These are phyloP conservation scores for Aphelidium insulamus DNA, from an alignment of 371 early-diverging fungal species.

Conservation along the genomic window DNA sequence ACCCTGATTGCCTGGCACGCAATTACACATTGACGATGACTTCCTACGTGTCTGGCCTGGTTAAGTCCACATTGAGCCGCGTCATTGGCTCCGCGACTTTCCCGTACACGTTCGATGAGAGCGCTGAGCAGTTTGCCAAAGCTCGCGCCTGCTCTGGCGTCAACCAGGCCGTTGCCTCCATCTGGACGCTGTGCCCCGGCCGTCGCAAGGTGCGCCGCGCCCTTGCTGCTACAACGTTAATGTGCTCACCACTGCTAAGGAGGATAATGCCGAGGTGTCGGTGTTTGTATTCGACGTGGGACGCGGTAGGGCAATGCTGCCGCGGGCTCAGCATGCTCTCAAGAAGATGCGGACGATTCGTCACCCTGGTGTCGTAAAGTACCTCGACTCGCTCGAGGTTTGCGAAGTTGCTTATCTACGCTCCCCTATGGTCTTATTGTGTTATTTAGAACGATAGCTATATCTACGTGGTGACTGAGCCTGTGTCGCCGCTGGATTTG, in stretches of 20 bases:
- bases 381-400: slow-evolving; percentile 69
- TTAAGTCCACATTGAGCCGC: slow-evolving; percentile 39
- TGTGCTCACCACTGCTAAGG: slow-evolving; percentile 13
- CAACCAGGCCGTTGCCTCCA: slow-evolving; percentile 28
- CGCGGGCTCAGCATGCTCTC: slow-evolving; percentile 68
- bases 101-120: slow-evolving; percentile 49
- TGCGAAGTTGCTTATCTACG: neutral
- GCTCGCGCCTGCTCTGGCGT: too few species aligned
- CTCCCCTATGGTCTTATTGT: neutral
- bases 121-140: too few species aligned
- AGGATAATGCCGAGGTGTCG: slow-evolving; percentile 48
- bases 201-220: slow-evolving; percentile 36
- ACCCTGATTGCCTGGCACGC: too few species aligned
- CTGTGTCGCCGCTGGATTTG: slow-evolving; percentile 42
- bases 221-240: neutral
- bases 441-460: slow-evolving; percentile 40
- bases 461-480: slow-evolving; percentile 80
- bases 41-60: slow-evolving; percentile 23
- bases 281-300: slow-evolving; percentile 65
- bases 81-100: slow-evolving; percentile 38
- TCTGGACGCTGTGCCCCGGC: slow-evolving; percentile 62
- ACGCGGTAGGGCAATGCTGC: slow-evolving; percentile 32
- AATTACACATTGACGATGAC: slow-evolving; percentile 1
- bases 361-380: slow-evolving; percentile 68
- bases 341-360: slow-evolving; percentile 65